These are phyloP conservation scores for Kingdonia uniflora DNA, from an alignment of 164 flowering plant species.

Conservation along the genomic window DNA sequence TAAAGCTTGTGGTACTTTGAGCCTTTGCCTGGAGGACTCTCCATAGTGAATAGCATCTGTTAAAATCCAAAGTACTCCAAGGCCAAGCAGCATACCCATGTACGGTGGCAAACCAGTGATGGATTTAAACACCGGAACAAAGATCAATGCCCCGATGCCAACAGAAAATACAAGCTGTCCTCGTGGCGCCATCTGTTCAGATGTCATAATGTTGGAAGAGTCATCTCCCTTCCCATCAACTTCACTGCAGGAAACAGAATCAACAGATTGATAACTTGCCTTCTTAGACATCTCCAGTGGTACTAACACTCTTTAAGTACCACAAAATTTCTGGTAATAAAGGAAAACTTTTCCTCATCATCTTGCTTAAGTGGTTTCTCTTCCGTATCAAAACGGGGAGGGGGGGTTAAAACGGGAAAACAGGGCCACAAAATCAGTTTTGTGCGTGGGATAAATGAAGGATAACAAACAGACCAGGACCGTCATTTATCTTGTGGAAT, in stretches of 20 bases:
- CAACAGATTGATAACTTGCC: too few relatives aligned
- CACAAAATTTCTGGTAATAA: too few relatives aligned
- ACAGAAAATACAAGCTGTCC: conserved; percentile 85
- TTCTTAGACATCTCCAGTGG: too few relatives aligned
- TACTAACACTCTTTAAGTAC: too few relatives aligned
- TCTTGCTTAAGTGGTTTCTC: too few relatives aligned
- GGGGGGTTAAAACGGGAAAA: too few relatives aligned
- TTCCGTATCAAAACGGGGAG: too few relatives aligned
- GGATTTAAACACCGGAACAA: conserved; percentile 96
- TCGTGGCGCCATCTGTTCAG: conserved; percentile 96
- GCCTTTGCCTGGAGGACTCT: conserved; percentile 74
- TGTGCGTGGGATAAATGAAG: too few relatives aligned
- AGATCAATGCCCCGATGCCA: conserved; percentile 83
- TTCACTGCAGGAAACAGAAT: conserved; percentile 50
- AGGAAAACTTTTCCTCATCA: too few relatives aligned
- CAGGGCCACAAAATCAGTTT: too few relatives aligned
- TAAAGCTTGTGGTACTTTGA: conserved; percentile 94
- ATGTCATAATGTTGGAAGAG: conserved; percentile 56
- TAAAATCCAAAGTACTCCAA: conserved; percentile 94
- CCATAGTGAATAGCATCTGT: conserved; percentile 99
- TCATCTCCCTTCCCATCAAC: conserved; percentile 73
- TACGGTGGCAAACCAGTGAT: conserved; percentile 92
- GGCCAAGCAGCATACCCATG: conserved; percentile 93
- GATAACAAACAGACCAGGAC: too few relatives aligned
- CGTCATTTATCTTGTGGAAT: too few relatives aligned